A percentile compares a stretch with the other conserved stretches of the same genome.
phyloP scores from a whole-genome alignment of 345 rosid species.

The Corchorus capsularis region DNA sequence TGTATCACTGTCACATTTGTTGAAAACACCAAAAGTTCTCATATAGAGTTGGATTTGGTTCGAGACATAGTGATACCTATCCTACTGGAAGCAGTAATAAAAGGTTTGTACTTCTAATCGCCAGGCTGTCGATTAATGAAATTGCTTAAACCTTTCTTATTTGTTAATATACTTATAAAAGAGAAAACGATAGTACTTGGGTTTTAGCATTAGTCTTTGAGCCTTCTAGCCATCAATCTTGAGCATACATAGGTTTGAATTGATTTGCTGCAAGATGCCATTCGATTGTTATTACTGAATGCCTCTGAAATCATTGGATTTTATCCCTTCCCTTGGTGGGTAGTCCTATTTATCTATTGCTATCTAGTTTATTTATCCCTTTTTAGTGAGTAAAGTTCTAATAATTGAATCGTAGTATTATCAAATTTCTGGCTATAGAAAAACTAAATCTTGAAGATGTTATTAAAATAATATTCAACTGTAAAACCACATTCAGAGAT shows the following conservation, averaged over 20 bases:
- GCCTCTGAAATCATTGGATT: background rate
- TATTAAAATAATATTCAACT: background rate
- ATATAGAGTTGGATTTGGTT: slow-evolving; percentile 14
- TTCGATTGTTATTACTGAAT: background rate
- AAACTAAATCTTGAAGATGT: background rate
- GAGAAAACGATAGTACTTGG: background rate
- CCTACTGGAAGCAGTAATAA: slow-evolving; percentile 19
- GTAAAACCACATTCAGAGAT: background rate
- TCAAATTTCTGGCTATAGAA: background rate
- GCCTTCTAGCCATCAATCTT: slow-evolving; percentile 1
- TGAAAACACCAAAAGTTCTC: slow-evolving; percentile 12
- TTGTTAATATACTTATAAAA: background rate
- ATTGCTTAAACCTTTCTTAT: background rate
- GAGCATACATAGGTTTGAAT: background rate
- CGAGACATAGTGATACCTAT: slow-evolving; percentile 10
- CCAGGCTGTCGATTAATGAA: background rate
- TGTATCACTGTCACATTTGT: slow-evolving; percentile 16
- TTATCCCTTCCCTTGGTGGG: background rate
- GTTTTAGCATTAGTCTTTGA: background rate
- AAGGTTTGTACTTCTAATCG: slow-evolving; percentile 16
- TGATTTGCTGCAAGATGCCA: too few relatives aligned
- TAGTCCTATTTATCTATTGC: background rate
- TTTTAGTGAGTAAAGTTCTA: background rate
- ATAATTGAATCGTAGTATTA: background rate
- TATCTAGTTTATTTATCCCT: background rate